Evolutionary conservation across 2,329 filamentous ascomycete species (phyloP).

Genomic region (Penicillium janthinellum): DNA sequence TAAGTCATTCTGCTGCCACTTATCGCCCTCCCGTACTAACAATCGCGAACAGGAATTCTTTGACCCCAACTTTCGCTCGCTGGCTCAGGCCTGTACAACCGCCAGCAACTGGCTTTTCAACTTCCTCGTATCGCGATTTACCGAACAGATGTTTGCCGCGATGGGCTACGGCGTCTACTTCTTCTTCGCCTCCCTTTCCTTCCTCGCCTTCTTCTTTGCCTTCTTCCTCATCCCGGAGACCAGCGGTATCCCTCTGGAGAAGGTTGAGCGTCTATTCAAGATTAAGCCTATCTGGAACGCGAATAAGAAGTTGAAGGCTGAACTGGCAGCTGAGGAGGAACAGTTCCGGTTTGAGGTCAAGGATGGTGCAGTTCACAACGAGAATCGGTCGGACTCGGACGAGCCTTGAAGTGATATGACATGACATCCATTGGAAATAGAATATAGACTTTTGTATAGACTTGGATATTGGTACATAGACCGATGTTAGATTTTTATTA

Average conservation of each 20-base stretch:
- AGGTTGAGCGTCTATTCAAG: slow-evolving; percentile 63
- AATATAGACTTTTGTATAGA: slow-evolving; percentile 5
- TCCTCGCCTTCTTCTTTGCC: slow-evolving; percentile 60
- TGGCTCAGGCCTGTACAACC: slow-evolving; percentile 69
- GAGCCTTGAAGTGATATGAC: slow-evolving; percentile 2
- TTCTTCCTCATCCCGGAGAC: slow-evolving; percentile 68
- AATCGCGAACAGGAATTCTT: slow-evolving; percentile 61
- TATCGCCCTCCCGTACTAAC: slow-evolving; percentile 11
- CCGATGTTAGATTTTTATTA: not conserved
- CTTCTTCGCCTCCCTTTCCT: slow-evolving; percentile 66
- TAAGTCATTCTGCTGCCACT: slow-evolving; percentile 11
- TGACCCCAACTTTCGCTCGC: slow-evolving; percentile 66
- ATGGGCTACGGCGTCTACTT: slow-evolving; percentile 66
- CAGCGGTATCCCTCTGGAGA: slow-evolving; percentile 65
- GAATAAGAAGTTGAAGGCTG: slow-evolving; percentile 36
- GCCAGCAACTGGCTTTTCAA: slow-evolving; percentile 41
- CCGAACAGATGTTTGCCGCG: slow-evolving; percentile 44
- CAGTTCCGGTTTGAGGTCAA: slow-evolving; percentile 37
- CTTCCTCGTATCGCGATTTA: slow-evolving; percentile 41
- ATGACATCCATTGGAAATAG: not conserved
- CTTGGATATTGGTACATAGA: not conserved
- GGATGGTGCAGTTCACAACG: slow-evolving; percentile 23
- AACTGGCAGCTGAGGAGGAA: slow-evolving; percentile 40
- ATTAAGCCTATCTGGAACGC: slow-evolving; percentile 40
- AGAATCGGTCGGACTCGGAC: slow-evolving; percentile 14